phyloP scores from a whole-genome alignment of 306 rosid genomes.

The Mimosa bimucronata region DNA sequence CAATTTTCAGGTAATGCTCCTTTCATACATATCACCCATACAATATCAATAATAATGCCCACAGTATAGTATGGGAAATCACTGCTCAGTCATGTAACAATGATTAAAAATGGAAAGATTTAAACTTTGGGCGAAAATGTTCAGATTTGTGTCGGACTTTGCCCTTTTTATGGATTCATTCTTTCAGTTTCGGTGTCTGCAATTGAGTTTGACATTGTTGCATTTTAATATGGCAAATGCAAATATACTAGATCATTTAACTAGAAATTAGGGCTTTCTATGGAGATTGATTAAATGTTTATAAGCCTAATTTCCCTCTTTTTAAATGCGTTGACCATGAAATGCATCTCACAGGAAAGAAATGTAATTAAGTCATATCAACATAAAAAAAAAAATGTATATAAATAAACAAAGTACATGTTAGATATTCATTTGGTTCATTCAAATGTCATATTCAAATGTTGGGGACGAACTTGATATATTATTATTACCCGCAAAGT shows the following conservation, averaged over 20 bases:
- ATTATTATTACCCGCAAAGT: background rate
- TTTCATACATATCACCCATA: background rate
- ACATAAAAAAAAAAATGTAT: no score
- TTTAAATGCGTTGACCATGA: background rate
- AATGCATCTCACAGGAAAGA: background rate
- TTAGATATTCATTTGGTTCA: background rate
- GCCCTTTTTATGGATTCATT: background rate
- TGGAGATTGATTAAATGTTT: conserved; percentile 5
- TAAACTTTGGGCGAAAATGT: background rate
- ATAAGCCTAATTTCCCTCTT: background rate
- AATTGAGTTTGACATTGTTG: background rate
- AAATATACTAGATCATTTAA: conserved; percentile 19
- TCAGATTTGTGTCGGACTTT: background rate
- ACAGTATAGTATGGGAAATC: background rate
- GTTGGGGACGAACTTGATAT: conserved; percentile 16
- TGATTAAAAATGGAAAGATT: no score
- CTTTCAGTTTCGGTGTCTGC: no score
- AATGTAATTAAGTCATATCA: background rate
- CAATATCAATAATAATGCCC: background rate
- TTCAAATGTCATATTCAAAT: background rate
- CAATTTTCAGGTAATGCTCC: conserved; percentile 78
- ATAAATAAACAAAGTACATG: background rate
- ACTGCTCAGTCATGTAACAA: background rate
- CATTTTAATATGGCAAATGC: background rate
- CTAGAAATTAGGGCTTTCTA: conserved; percentile 23